Evolutionary conservation across 768 basidiomycete species (phyloP).

Genomic region (Holtermanniella nyarrowii): DNA sequence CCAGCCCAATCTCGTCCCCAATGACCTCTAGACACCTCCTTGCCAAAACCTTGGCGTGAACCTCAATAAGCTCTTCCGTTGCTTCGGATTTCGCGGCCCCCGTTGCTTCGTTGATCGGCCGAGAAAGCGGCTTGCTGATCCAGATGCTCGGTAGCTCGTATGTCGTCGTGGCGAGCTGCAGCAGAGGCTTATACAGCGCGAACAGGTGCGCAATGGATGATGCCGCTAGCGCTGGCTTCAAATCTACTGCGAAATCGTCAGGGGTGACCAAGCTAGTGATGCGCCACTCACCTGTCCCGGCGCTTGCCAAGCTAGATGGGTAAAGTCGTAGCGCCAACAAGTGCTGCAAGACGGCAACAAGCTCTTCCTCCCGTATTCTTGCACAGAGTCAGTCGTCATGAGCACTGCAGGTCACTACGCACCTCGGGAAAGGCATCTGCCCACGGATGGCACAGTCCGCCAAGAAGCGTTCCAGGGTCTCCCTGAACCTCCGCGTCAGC

Average conservation of each 20-base stretch:
- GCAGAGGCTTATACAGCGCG: constrained; percentile 69
- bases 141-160: constrained; percentile 60
- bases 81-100: not conserved
- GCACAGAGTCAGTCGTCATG: not conserved
- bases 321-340: constrained; percentile 59
- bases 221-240: constrained; percentile 61
- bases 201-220: constrained; percentile 76
- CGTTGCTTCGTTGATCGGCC: not conserved
- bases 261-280: not conserved
- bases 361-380: constrained; percentile 78
- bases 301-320: constrained; percentile 43
- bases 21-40: constrained; percentile 27
- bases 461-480: constrained; percentile 59
- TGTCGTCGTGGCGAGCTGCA: constrained; percentile 66
- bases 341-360: constrained; percentile 71
- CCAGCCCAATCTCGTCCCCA: constrained; percentile 26
- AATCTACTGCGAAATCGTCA: not conserved
- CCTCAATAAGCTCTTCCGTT: constrained; percentile 23
- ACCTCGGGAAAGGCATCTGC: constrained; percentile 79
- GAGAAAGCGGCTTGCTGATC: constrained; percentile 39
- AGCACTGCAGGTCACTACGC: constrained; percentile 5
- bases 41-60: constrained; percentile 23
- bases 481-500: constrained; percentile 64
- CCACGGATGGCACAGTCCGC: constrained; percentile 81
- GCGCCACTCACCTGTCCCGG: constrained; percentile 45